These are phyloP conservation scores for Parathielavia appendiculata DNA, from an alignment of 495 filamentous ascomycete genomes.

Conservation along the genomic window DNA sequence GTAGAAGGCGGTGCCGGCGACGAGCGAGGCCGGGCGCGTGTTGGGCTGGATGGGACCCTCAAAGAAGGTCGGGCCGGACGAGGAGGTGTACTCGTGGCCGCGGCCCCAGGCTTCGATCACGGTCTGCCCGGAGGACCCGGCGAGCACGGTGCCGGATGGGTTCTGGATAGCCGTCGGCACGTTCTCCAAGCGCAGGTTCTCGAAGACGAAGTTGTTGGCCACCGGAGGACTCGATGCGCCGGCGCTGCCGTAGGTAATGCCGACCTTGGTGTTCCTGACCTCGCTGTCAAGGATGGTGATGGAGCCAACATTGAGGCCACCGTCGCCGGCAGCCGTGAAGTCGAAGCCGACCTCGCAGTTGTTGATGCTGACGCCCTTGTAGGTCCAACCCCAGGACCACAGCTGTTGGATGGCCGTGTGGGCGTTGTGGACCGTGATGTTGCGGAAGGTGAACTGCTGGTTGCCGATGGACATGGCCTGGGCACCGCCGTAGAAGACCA, in stretches of 20 bases:
- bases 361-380: conserved; percentile 61
- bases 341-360: conserved; percentile 63
- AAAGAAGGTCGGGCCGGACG: conserved; percentile 36
- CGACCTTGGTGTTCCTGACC: conserved; percentile 60
- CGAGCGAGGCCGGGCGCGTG: conserved; percentile 35
- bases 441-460: conserved; percentile 77
- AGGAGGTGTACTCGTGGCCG: conserved; percentile 40
- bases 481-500: conserved; percentile 64
- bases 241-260: conserved; percentile 45
- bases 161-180: conserved; percentile 52
- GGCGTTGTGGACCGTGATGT: conserved; percentile 58
- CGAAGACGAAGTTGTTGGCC: conserved; percentile 50
- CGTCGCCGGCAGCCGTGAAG: conserved; percentile 41
- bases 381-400: conserved; percentile 56
- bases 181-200: conserved; percentile 61
- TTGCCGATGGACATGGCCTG: conserved; percentile 63
- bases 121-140: conserved; percentile 48
- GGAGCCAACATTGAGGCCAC: conserved; percentile 59
- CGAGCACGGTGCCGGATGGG: conserved; percentile 47
- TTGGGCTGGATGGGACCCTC: conserved; percentile 34
- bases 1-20: conserved; percentile 42
- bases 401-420: conserved; percentile 48
- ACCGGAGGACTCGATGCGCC: conserved; percentile 44
- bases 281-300: conserved; percentile 72
- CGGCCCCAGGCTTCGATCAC: conserved; percentile 47